These are phyloP conservation scores for Phytophthora colocasiae DNA, from an alignment of 352 stramenopile species.

Conservation along the genomic window DNA sequence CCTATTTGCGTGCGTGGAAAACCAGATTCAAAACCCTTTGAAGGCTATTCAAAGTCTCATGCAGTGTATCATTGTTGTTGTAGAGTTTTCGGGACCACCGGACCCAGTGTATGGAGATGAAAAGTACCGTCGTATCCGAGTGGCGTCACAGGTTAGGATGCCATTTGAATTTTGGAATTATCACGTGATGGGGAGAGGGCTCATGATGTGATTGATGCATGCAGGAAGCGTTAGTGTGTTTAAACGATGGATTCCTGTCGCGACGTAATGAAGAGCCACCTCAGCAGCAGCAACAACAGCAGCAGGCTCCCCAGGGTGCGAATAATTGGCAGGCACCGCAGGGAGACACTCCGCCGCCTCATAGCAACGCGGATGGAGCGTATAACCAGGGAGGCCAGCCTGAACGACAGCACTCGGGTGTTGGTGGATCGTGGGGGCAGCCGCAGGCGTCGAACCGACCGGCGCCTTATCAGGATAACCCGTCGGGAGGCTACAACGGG, in stretches of 20 bases:
- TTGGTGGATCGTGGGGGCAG: conserved; percentile 63
- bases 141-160: conserved; percentile 64
- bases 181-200: conserved; percentile 11
- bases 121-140: conserved; percentile 85
- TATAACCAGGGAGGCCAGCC: conserved; percentile 32
- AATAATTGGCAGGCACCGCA: conserved; percentile 35
- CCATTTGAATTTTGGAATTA: conserved; percentile 1
- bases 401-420: conserved; percentile 35
- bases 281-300: conserved; percentile 32
- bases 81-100: conserved; percentile 78
- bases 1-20: conserved; percentile 70
- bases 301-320: conserved; percentile 23
- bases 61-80: conserved; percentile 2
- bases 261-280: conserved; percentile 48
- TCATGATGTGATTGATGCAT: conserved; percentile 24
- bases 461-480: conserved; percentile 69
- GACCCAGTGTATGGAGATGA: conserved; percentile 86
- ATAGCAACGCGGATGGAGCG: conserved; percentile 26
- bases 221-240: conserved; percentile 78
- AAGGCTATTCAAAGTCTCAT: background rate
- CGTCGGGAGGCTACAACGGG: conserved; percentile 32
- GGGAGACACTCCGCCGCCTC: conserved; percentile 23
- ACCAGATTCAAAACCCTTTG: background rate
- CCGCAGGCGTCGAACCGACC: conserved; percentile 43
- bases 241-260: conserved; percentile 75